phyloP scores from a whole-genome alignment of 2,329 filamentous ascomycete species.

The Aspergillus carbonarius region DNA sequence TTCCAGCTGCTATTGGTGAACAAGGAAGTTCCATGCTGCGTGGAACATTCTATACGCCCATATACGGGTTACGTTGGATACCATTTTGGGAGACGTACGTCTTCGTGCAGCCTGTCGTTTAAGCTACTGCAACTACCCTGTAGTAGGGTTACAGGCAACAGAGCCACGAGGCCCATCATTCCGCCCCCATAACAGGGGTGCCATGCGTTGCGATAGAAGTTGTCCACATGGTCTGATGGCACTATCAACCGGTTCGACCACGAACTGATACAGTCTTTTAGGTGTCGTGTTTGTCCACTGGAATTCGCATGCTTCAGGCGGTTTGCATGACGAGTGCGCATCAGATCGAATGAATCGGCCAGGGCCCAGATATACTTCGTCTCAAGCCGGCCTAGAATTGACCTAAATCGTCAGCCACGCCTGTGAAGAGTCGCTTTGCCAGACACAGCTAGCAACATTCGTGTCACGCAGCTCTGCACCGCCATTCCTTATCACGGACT shows the following conservation, averaged over 20 bases:
- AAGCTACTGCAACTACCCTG: slow-evolving; percentile 4
- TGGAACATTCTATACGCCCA: slow-evolving; percentile 3
- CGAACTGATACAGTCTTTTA: background rate
- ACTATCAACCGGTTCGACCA: background rate
- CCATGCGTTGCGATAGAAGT: slow-evolving; percentile 7
- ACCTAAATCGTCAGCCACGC: background rate
- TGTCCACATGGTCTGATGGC: slow-evolving; percentile 12
- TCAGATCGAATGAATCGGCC: too few species aligned
- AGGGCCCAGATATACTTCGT: background rate
- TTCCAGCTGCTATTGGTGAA: background rate
- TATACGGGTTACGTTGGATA: slow-evolving; percentile 5
- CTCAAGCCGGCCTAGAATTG: background rate
- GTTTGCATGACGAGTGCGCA: background rate
- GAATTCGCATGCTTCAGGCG: background rate
- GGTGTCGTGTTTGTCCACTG: background rate
- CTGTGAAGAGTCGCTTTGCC: background rate
- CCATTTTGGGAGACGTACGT: slow-evolving; percentile 6
- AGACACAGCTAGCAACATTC: background rate
- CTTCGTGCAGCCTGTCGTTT: background rate
- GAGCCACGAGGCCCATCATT: slow-evolving; percentile 1
- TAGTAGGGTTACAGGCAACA: background rate
- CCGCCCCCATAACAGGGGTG: slow-evolving; percentile 5
- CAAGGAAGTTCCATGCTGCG: background rate
- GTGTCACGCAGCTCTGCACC: background rate
- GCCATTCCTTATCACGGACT: background rate